Percentiles rank a stretch among this genome's conserved stretches.
Evolutionary conservation across 1,284 basidiomycete genomes (phyloP).

Genomic region (Exobasidium rhododendri): DNA sequence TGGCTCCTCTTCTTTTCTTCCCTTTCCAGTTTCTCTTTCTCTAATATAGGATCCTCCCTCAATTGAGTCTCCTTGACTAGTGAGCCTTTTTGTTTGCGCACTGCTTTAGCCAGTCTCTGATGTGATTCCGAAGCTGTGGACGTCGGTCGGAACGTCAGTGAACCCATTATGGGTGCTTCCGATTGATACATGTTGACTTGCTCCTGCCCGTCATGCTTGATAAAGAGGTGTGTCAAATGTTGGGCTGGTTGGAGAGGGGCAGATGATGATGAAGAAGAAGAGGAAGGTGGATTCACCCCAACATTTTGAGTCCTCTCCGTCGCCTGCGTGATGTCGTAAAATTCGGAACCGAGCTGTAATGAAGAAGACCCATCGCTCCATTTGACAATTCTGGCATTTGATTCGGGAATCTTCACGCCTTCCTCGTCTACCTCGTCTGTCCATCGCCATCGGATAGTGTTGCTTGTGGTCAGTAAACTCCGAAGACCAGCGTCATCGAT

Average conservation of each 20-base stretch:
- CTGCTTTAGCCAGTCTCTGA: constrained; percentile 14
- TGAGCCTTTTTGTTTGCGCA: constrained; percentile 9
- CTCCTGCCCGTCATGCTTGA: constrained; percentile 10
- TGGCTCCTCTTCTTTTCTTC: constrained; percentile 5
- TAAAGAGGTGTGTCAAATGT: constrained; percentile 11
- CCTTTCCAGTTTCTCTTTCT: constrained; percentile 7
- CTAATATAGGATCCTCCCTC: constrained; percentile 11
- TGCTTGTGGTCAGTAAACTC: constrained; percentile 69
- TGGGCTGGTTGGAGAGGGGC: constrained; percentile 2
- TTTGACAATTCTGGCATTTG: constrained; percentile 78
- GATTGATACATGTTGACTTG: constrained; percentile 6
- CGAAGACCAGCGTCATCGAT: constrained; percentile 56
- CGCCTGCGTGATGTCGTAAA: constrained; percentile 69
- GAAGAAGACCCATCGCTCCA: constrained; percentile 89
- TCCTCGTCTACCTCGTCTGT: constrained; percentile 63
- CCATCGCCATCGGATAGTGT: constrained; percentile 88
- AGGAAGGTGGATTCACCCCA: neutral
- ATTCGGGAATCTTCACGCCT: constrained; percentile 71
- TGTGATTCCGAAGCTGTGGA: constrained; percentile 10
- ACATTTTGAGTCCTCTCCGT: constrained; percentile 18
- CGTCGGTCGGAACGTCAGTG: constrained; percentile 10
- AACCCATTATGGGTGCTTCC: constrained; percentile 12
- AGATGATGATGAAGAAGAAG: neutral
- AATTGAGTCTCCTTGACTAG: constrained; percentile 7
- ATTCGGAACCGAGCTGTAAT: constrained; percentile 77